Conservation (phyloP, 495 filamentous ascomycete genomes). For the Penicillium ochrochloron region DNA sequence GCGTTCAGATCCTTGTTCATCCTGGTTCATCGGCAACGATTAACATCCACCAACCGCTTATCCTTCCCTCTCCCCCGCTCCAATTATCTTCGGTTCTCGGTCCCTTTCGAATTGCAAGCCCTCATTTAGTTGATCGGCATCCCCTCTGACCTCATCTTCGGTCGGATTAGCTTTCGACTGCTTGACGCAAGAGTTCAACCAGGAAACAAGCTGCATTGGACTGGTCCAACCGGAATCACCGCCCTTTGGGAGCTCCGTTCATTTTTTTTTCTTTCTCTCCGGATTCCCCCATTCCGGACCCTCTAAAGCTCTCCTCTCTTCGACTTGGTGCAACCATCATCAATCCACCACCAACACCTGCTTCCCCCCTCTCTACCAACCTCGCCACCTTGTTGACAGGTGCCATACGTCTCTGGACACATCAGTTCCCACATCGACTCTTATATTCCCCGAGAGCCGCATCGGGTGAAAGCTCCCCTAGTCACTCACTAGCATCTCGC, state of each 20-base stretch:
- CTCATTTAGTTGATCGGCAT: conserved; percentile 17
- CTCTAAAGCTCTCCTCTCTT: background rate
- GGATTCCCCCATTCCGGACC: conserved; percentile 28
- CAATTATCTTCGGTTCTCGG: conserved; percentile 1
- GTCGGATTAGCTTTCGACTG: conserved; percentile 14
- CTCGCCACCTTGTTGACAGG: conserved; percentile 36
- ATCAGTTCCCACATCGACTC: conserved; percentile 13
- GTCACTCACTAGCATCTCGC: conserved; percentile 16
- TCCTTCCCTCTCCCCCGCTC: conserved; percentile 16
- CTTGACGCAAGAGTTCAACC: conserved; percentile 1
- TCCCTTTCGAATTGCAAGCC: background rate
- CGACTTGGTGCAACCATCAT: conserved; percentile 26
- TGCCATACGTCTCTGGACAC: conserved; percentile 13
- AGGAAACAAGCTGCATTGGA: conserved; percentile 9
- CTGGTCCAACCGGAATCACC: conserved; percentile 21
- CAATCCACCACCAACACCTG: background rate
- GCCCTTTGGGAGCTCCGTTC: conserved; percentile 11
- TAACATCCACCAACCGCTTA: background rate
- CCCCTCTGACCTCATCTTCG: conserved; percentile 24
- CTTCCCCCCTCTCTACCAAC: background rate
- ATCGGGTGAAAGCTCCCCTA: conserved; percentile 10
- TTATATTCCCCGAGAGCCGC: conserved; percentile 4
- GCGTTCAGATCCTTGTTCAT: background rate
- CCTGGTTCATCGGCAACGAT: background rate
- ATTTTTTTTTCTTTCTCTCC: conserved; percentile 14